Evolutionary conservation across 225 moss, liverwort and hornwort genomes (phyloP).

Genomic region (Asterella californica): DNA sequence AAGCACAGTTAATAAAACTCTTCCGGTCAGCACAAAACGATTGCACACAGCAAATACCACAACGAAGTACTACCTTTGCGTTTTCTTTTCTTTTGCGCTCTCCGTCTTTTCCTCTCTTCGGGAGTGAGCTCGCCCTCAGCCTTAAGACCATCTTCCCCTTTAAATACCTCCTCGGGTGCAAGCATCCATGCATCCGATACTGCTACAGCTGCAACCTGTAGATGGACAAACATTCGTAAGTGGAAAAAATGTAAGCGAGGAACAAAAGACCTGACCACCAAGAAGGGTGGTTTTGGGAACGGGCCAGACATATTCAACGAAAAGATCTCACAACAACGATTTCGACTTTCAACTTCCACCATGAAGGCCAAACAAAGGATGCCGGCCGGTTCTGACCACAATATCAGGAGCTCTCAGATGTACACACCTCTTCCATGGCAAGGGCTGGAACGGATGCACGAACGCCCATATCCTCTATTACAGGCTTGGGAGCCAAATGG

Average conservation of each 20-base stretch:
- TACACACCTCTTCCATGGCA: conserved; percentile 91
- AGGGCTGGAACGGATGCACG: conserved; percentile 88
- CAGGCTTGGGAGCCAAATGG: conserved; percentile 88
- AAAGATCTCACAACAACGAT: too few relatives aligned
- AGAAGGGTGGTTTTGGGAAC: neutral
- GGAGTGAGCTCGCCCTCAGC: conserved; percentile 80
- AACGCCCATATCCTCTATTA: conserved; percentile 75
- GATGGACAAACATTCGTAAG: too few relatives aligned
- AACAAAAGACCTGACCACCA: too few relatives aligned
- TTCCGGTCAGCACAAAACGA: too few relatives aligned
- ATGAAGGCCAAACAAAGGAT: too few relatives aligned
- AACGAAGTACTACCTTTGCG: conserved; percentile 65
- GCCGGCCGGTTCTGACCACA: neutral
- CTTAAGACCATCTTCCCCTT: conserved; percentile 65
- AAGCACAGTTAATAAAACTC: too few relatives aligned
- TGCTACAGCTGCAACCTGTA: conserved; percentile 80
- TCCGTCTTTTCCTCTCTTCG: conserved; percentile 74
- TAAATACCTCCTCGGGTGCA: conserved; percentile 92
- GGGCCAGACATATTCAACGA: neutral
- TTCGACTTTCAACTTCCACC: too few relatives aligned
- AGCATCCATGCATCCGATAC: conserved; percentile 95
- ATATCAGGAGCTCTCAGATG: neutral
- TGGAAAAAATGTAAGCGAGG: neutral
- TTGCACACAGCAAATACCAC: too few relatives aligned
- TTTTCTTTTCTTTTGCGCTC: conserved; percentile 89